Evolutionary conservation across 306 rosid genomes (phyloP).

Genomic region (Glycine latifolia): DNA sequence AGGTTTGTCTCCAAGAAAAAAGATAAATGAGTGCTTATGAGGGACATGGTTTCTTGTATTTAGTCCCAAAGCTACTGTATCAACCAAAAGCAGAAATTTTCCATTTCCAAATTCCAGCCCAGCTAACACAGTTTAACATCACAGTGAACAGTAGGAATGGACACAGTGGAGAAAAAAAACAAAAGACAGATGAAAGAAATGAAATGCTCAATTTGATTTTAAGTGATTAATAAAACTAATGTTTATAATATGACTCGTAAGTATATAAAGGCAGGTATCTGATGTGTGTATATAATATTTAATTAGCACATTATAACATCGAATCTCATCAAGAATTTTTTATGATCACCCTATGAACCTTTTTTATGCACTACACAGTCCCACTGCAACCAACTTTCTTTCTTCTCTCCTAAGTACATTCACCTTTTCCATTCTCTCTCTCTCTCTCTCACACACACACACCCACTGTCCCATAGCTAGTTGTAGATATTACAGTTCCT

Average conservation of each 20-base stretch:
- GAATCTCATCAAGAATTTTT: slow-evolving; percentile 32
- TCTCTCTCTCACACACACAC: not conserved
- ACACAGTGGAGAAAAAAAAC: slow-evolving; percentile 19
- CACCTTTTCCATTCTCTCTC: not conserved
- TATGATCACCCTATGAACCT: slow-evolving; percentile 30
- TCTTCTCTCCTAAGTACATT: slow-evolving; percentile 34
- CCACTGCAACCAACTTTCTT: slow-evolving; percentile 42
- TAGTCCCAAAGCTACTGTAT: slow-evolving; percentile 16
- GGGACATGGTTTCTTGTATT: slow-evolving; percentile 33
- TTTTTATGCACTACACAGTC: slow-evolving; percentile 42
- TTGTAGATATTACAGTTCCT: slow-evolving; percentile 17
- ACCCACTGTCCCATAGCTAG: slow-evolving; percentile 6
- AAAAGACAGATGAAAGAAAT: not conserved
- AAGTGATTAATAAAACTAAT: not conserved
- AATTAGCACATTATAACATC: slow-evolving; percentile 32
- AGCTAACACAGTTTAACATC: not conserved
- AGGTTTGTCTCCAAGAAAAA: slow-evolving; percentile 40
- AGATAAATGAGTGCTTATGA: slow-evolving; percentile 12
- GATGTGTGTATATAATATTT: slow-evolving; percentile 23
- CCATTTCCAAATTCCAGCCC: slow-evolving; percentile 13
- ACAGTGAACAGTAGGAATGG: slow-evolving; percentile 24
- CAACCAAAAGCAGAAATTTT: slow-evolving; percentile 19
- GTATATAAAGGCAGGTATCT: not conserved
- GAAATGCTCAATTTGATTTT: not conserved
- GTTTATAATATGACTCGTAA: not conserved